Conservation (phyloP, 495 filamentous ascomycete species). For the Xylaria grammica region DNA sequence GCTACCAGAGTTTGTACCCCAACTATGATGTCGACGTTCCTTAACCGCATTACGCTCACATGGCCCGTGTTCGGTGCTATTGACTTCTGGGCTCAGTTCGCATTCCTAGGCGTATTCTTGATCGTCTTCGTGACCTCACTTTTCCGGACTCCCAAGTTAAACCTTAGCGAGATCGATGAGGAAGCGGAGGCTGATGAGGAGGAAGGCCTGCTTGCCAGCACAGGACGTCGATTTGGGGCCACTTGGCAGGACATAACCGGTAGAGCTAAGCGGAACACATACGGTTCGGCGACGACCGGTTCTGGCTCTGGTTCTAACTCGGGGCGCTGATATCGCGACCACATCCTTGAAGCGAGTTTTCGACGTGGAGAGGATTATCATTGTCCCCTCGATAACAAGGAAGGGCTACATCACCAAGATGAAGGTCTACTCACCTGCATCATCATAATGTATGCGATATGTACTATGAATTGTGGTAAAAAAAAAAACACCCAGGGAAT, state of each 20-base stretch:
- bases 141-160: conserved; percentile 77
- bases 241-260: conserved; percentile 88
- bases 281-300: conserved; percentile 4
- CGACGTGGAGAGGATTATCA: background rate
- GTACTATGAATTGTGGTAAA: conserved; percentile 7
- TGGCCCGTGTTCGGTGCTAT: conserved; percentile 96
- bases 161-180: conserved; percentile 77
- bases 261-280: conserved; percentile 28
- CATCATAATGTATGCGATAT: background rate
- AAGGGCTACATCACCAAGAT: background rate
- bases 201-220: conserved; percentile 84
- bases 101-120: conserved; percentile 82
- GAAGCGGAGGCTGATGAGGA: conserved; percentile 95
- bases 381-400: background rate
- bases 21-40: conserved; percentile 85
- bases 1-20: conserved; percentile 84
- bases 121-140: conserved; percentile 75
- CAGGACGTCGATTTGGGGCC: conserved; percentile 78
- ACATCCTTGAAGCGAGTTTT: background rate
- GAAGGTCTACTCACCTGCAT: background rate
- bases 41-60: conserved; percentile 92
- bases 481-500: background rate
- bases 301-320: conserved; percentile 12
- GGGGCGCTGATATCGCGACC: background rate
- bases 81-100: conserved; percentile 94